These are phyloP conservation scores for Pyrus pyrifolia DNA, from an alignment of 306 rosid genomes.

Conservation along the genomic window DNA sequence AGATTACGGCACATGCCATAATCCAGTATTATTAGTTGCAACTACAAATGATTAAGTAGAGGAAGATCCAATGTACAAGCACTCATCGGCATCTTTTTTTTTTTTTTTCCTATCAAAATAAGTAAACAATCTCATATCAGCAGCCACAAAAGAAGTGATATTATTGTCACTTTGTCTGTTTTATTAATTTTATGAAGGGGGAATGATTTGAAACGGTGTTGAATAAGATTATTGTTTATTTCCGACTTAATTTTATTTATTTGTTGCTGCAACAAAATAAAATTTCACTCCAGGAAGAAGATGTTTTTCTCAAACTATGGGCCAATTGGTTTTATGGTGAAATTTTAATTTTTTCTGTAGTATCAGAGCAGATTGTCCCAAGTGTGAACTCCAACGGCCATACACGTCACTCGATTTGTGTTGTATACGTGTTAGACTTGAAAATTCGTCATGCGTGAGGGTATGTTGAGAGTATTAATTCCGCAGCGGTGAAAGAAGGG, in stretches of 20 bases:
- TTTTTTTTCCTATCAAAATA: neutral
- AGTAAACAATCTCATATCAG: conserved; percentile 10
- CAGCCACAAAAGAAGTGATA: neutral
- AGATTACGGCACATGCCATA: conserved; percentile 53
- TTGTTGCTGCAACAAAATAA: too few relatives aligned
- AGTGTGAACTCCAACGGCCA: too few relatives aligned
- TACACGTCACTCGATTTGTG: too few relatives aligned
- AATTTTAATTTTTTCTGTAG: too few relatives aligned
- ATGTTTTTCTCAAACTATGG: conserved; percentile 16
- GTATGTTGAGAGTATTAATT: too few relatives aligned
- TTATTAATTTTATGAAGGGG: conserved; percentile 12
- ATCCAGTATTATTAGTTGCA: conserved; percentile 18
- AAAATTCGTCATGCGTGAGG: too few relatives aligned
- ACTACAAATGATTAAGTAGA: conserved; percentile 8
- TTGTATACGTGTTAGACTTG: too few relatives aligned
- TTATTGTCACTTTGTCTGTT: conserved; percentile 12
- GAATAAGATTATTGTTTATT: neutral
- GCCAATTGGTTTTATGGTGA: too few relatives aligned
- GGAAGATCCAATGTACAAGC: conserved; percentile 59
- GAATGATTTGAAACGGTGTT: neutral
- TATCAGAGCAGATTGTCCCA: too few relatives aligned
- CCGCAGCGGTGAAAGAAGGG: too few relatives aligned
- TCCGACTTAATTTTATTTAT: too few relatives aligned
- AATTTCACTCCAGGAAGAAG: conserved; percentile 13
- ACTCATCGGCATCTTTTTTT: conserved; percentile 24